Base-by-base conservation (phyloP, 2,329 filamentous ascomycete genomes). In the Pyrenochaeta sp. region DNA sequence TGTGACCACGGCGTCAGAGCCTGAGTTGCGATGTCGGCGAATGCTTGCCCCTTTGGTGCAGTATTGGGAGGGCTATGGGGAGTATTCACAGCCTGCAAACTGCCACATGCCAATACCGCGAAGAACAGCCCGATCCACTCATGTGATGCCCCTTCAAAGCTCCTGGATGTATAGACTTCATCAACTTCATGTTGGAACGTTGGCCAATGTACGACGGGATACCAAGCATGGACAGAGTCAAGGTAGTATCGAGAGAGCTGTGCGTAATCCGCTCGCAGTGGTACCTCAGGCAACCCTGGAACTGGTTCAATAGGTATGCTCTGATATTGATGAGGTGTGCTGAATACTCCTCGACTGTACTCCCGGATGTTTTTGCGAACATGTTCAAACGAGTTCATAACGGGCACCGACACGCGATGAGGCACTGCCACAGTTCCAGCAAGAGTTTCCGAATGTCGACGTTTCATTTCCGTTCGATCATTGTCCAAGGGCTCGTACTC, bases 121-220 rank as follows among this genome's bases (percentile, higher is more conserved):
- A 93, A 97, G 65, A 97, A 89, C 17, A 95, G 81, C 2, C 91
- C 88, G 30, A 90, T 81, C 87, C 91, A 97, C 31, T 88, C 86
- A 14, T 86, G 82, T 0, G 89, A 81, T 6, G 86, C 81, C 3
- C 84, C 83, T 27, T 84, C 79, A 15, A 90, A 80, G 37, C 83
- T 84, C 3, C 86, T 85, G 36, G 79, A 78, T 49, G 85, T 84
- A 75, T 97, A 97, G 6, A 96, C 81, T 7, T 86, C 83, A 51
- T 96, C 91, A 56, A 94, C 90, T 45, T 90, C 85, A 42, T 85
- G 82, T 65, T 89, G 82, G 66, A 98, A 96, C 0, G 85, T 90
- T 1, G 91, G 90, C 90, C 93, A 96, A 74, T 98, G 91, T 9
- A 98, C 69, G 37, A 97, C 87, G 0, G 95, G 95, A 63, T 93